A percentile compares a stretch with the other conserved stretches of the same genome.
These are phyloP conservation scores for Phanerodontia chrysosporium DNA, from an alignment of 768 basidiomycete genomes.

Conservation along the genomic window DNA sequence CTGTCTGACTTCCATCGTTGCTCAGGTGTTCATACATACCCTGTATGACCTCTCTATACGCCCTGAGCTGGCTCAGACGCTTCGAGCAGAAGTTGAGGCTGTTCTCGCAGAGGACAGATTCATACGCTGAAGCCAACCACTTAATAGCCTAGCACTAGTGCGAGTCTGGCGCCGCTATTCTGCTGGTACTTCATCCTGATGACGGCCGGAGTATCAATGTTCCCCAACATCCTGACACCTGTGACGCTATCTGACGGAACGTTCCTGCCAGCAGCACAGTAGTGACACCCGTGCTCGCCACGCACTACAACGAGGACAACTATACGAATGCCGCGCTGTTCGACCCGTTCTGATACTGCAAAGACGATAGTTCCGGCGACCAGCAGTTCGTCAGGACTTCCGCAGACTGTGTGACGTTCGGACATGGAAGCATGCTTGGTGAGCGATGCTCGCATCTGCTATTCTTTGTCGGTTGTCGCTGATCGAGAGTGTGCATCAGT, in stretches of 20 bases:
- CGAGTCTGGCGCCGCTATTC: conserved; percentile 11
- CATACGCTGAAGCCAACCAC: conserved; percentile 25
- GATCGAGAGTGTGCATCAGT: not conserved
- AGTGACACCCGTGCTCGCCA: conserved; percentile 23
- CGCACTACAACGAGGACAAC: conserved; percentile 27
- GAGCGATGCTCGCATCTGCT: not conserved
- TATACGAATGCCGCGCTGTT: conserved; percentile 35
- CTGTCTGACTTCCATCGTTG: not conserved
- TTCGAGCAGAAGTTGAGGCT: conserved; percentile 29
- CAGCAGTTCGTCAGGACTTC: conserved; percentile 13
- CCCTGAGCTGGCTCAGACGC: conserved; percentile 21
- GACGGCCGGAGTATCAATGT: conserved; percentile 20
- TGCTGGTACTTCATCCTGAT: not conserved
- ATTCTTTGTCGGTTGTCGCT: not conserved
- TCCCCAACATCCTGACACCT: conserved; percentile 26
- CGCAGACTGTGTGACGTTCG: conserved; percentile 20
- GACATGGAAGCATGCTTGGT: conserved; percentile 25
- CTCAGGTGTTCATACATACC: conserved; percentile 21
- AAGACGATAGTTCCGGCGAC: not conserved
- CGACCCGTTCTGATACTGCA: conserved; percentile 36
- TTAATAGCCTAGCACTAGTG: conserved; percentile 21
- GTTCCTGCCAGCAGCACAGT: conserved; percentile 34
- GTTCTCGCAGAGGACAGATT: conserved; percentile 28
- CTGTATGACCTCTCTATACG: conserved; percentile 26
- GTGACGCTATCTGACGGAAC: conserved; percentile 42